These are phyloP conservation scores for Haplographium delicatum DNA, from an alignment of 495 filamentous ascomycete species.

Conservation along the genomic window DNA sequence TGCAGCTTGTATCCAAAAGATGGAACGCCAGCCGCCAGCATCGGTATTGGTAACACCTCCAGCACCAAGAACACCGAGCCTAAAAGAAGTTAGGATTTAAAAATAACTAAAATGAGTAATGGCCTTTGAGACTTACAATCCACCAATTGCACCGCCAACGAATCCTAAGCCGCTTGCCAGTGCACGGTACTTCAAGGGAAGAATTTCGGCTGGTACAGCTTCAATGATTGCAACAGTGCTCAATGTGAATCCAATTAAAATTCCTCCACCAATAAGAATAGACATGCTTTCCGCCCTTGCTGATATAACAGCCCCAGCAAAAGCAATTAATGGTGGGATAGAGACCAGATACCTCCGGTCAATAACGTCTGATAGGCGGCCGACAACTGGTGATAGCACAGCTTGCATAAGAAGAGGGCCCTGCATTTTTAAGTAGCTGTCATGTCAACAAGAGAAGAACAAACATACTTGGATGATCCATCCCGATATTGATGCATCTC, in stretches of 20 bases:
- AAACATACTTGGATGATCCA: conserved; percentile 46
- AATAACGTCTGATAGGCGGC: conserved; percentile 50
- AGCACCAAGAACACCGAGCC: conserved; percentile 40
- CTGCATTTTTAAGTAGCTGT: conserved; percentile 13
- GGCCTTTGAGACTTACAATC: conserved; percentile 31
- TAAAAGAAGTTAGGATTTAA: conserved; percentile 10
- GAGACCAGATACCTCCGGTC: conserved; percentile 45
- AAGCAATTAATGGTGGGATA: conserved; percentile 45
- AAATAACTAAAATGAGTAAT: background rate
- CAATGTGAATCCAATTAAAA: conserved; percentile 47
- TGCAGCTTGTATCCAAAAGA: conserved; percentile 54
- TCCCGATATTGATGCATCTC: conserved; percentile 41
- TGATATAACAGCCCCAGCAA: conserved; percentile 46
- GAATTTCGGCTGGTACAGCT: conserved; percentile 48
- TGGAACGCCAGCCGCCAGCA: conserved; percentile 44
- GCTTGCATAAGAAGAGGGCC: conserved; percentile 49
- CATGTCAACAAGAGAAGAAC: background rate
- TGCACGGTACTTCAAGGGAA: conserved; percentile 49
- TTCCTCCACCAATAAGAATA: conserved; percentile 51
- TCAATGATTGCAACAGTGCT: conserved; percentile 47
- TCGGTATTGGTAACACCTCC: conserved; percentile 44
- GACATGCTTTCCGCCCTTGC: conserved; percentile 47
- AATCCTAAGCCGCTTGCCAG: conserved; percentile 46
- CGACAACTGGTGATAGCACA: conserved; percentile 48
- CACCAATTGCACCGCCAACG: conserved; percentile 42